These are phyloP conservation scores for Monilinia fructigena DNA, from an alignment of 2,329 filamentous ascomycete species.

Conservation along the genomic window DNA sequence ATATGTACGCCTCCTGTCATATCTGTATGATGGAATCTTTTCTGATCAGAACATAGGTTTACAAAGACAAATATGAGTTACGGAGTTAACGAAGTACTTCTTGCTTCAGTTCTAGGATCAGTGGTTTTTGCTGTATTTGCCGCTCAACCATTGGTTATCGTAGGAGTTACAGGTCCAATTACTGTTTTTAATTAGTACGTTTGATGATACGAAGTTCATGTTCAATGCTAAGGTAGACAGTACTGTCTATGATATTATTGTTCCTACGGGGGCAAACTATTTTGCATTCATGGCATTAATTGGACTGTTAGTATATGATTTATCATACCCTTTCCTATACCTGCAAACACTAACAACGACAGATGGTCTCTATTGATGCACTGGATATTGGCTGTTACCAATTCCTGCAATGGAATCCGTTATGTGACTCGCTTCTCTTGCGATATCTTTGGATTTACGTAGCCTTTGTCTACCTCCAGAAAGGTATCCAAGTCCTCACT, in stretches of 20 bases:
- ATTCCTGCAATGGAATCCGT: conserved; percentile 82
- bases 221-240: conserved; percentile 48
- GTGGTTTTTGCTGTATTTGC: conserved; percentile 78
- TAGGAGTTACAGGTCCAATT: conserved; percentile 87
- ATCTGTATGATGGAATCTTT: background rate
- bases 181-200: conserved; percentile 85
- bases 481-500: conserved; percentile 81
- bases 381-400: conserved; percentile 78
- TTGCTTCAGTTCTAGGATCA: conserved; percentile 78
- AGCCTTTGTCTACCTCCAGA: conserved; percentile 87
- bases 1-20: conserved; percentile 57
- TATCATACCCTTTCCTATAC: background rate
- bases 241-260: conserved; percentile 87
- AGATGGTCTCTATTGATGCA: conserved; percentile 84
- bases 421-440: conserved; percentile 91
- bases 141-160: conserved; percentile 84
- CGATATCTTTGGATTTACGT: conserved; percentile 92
- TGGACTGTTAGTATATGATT: conserved; percentile 52
- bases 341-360: conserved; percentile 28
- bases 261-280: conserved; percentile 73
- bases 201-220: background rate
- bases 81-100: conserved; percentile 87
- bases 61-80: conserved; percentile 81
- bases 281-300: conserved; percentile 92
- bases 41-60: conserved; percentile 49